Evolutionary conservation across 2,329 filamentous ascomycete species (phyloP).

Genomic region (Cyanodermella asteris): DNA sequence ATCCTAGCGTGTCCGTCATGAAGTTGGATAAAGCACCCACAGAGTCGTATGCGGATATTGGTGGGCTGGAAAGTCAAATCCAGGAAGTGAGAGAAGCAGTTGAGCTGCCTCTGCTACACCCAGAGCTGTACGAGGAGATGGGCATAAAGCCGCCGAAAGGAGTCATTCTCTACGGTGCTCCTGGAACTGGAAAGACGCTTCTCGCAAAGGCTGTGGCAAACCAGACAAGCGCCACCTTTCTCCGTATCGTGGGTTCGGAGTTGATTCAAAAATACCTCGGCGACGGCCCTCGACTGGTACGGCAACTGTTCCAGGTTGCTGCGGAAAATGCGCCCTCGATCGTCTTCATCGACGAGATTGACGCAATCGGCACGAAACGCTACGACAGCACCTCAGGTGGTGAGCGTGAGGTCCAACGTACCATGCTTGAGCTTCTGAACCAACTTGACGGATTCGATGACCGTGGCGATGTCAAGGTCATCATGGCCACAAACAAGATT

Average conservation of each 20-base stretch:
- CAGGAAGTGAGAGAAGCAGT: slow-evolving; percentile 96
- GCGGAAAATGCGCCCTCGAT: slow-evolving; percentile 93
- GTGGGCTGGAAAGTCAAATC: slow-evolving; percentile 83
- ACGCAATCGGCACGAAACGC: slow-evolving; percentile 95
- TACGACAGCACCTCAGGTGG: slow-evolving; percentile 95
- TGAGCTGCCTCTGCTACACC: slow-evolving; percentile 81
- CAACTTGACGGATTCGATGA: slow-evolving; percentile 98
- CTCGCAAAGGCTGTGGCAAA: slow-evolving; percentile 95
- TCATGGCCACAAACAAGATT: slow-evolving; percentile 99
- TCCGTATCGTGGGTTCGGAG: slow-evolving; percentile 91
- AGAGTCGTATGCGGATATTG: slow-evolving; percentile 96
- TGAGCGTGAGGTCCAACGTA: slow-evolving; percentile 91
- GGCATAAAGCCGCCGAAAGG: slow-evolving; percentile 99
- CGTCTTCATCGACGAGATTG: slow-evolving; percentile 98
- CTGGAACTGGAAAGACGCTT: slow-evolving; percentile 89
- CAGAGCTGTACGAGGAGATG: slow-evolving; percentile 98
- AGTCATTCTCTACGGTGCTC: slow-evolving; percentile 94
- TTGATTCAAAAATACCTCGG: slow-evolving; percentile 97
- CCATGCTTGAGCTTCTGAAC: slow-evolving; percentile 95
- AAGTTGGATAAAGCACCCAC: slow-evolving; percentile 97
- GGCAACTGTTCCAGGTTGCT: slow-evolving; percentile 76
- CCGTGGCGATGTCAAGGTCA: slow-evolving; percentile 94
- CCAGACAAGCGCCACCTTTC: slow-evolving; percentile 94
- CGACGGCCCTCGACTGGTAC: slow-evolving; percentile 81
- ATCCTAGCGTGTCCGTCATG: slow-evolving; percentile 94